Evolutionary conservation across 768 basidiomycete species (phyloP).

Genomic region (Amanita muscaria): DNA sequence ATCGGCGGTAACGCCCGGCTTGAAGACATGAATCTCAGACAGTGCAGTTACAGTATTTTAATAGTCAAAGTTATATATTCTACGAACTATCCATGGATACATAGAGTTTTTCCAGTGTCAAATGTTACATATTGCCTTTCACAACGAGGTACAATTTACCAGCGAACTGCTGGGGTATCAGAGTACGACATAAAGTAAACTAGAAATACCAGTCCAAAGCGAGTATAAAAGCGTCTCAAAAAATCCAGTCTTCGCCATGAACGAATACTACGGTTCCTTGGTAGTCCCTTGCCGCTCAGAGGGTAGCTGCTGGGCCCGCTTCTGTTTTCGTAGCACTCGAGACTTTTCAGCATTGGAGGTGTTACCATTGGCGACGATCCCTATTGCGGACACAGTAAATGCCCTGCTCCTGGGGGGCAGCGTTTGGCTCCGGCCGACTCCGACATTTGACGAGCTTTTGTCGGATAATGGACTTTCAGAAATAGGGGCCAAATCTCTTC

Average conservation of each 20-base stretch:
- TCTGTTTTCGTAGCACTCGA: slow-evolving; percentile 7
- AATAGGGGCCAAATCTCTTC: slow-evolving; percentile 6
- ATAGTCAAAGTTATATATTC: not conserved
- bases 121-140: slow-evolving; percentile 5
- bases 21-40: no score
- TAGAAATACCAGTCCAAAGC: not conserved
- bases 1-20: no score
- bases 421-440: slow-evolving; percentile 7
- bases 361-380: not conserved
- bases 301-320: not conserved
- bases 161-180: slow-evolving; percentile 5
- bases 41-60: not conserved
- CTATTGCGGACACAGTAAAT: not conserved
- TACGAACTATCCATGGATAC: slow-evolving; percentile 5
- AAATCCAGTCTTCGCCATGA: not conserved
- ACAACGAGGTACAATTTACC: not conserved
- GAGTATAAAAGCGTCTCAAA: not conserved
- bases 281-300: not conserved
- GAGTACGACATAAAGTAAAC: not conserved
- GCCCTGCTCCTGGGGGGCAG: slow-evolving; percentile 4
- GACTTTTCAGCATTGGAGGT: not conserved
- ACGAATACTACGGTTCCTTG: not conserved
- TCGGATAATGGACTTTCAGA: slow-evolving; percentile 4
- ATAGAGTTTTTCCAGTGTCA: slow-evolving; percentile 3
- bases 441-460: slow-evolving; percentile 1